These are phyloP conservation scores for Haematococcus lacustris DNA, from an alignment of 139 green algal genomes.

Conservation along the genomic window DNA sequence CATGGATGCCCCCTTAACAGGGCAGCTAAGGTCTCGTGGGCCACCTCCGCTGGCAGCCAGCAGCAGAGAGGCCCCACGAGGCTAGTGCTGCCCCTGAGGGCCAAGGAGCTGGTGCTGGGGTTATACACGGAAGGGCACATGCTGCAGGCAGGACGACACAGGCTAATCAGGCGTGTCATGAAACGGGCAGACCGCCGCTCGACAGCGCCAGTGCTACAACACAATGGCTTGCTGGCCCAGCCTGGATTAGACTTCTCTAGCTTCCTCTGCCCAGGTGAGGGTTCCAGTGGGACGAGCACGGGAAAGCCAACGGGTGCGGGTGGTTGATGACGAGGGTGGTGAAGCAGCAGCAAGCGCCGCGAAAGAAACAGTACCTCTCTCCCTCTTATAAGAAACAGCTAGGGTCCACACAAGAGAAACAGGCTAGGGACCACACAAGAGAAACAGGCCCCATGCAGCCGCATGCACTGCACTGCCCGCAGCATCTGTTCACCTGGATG, in stretches of 20 bases:
- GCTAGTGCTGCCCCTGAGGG: no score
- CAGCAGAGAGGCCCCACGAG: no score
- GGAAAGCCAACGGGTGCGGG: no score
- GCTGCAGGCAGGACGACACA: not conserved
- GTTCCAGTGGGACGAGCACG: no score
- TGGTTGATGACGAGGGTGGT: no score
- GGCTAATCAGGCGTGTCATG: not conserved
- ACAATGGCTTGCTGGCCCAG: not conserved
- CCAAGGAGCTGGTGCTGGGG: no score
- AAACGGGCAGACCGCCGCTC: not conserved
- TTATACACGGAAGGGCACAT: not conserved
- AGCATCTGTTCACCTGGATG: constrained; percentile 25
- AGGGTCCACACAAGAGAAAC: not conserved
- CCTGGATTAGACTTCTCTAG: not conserved
- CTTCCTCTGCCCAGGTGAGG: not conserved
- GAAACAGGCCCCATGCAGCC: not conserved
- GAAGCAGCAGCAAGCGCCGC: no score
- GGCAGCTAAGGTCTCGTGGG: no score
- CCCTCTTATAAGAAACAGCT: not conserved
- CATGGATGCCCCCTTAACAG: no score
- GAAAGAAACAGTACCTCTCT: no score
- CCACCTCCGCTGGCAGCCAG: no score
- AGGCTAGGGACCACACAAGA: not conserved
- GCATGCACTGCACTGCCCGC: no score
- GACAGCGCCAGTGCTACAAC: constrained; percentile 1